Evolutionary conservation across 2,329 filamentous ascomycete species (phyloP).

Genomic region (Xylariales sp.): DNA sequence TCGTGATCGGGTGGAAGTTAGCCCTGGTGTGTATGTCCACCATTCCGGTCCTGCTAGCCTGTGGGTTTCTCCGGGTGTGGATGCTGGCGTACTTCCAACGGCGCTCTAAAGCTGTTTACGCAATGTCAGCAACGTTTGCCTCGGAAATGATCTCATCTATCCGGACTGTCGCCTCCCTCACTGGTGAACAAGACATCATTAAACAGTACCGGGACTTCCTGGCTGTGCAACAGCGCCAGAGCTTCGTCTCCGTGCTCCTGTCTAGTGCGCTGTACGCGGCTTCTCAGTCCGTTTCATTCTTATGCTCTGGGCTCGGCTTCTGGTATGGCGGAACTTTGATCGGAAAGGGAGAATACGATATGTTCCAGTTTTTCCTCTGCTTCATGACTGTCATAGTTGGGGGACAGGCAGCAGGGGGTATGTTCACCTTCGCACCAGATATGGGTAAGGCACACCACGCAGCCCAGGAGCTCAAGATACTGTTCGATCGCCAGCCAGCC

Average conservation of each 20-base stretch:
- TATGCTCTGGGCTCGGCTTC: conserved; percentile 81
- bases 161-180: conserved; percentile 86
- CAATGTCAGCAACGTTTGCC: conserved; percentile 77
- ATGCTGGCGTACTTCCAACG: conserved; percentile 75
- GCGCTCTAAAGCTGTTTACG: conserved; percentile 74
- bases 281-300: conserved; percentile 78
- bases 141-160: conserved; percentile 92
- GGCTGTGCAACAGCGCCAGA: conserved; percentile 59
- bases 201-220: conserved; percentile 64
- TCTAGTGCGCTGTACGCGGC: conserved; percentile 77
- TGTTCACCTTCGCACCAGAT: conserved; percentile 85
- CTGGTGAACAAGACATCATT: conserved; percentile 67
- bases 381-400: conserved; percentile 87
- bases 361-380: conserved; percentile 89
- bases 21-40: conserved; percentile 75
- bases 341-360: conserved; percentile 61
- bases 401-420: conserved; percentile 82
- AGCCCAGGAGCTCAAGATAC: conserved; percentile 70
- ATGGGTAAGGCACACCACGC: conserved; percentile 90
- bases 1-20: too few relatives aligned
- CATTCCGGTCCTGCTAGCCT: conserved; percentile 71
- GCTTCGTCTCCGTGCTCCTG: conserved; percentile 68
- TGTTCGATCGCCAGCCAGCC: conserved; percentile 78
- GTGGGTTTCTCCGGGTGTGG: conserved; percentile 82
- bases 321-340: conserved; percentile 85